Base-by-base conservation (phyloP, 1,284 basidiomycete genomes). In the Cutaneotrichosporon sp. region DNA sequence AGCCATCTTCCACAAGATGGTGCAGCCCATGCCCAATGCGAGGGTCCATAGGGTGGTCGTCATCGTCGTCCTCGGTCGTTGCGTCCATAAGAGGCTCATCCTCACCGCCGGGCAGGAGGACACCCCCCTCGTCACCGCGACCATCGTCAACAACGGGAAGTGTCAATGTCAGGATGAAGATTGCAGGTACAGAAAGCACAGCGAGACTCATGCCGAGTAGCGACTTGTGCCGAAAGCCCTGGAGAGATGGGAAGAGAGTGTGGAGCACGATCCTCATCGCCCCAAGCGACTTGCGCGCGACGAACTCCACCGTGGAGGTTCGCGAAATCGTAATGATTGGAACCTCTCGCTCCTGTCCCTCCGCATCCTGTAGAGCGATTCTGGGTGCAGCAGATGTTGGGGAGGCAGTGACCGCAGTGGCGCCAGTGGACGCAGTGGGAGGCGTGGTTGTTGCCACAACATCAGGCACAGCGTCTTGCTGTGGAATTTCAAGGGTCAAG, bases 141-240 rank as follows among this genome's bases (percentile, higher is more conserved):
- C 72, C 71, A 57, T 79, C 77, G 46, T 78, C 76, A 2, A 92
- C 88, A 4, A 97, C 92, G 3, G 93, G 93, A 6, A 97, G 78
- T 0, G 94, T 97, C 16, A 97, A 65, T 0, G 92, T 97, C 47
- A 98, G 78, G 11, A 80, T 77, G 68, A 96, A 77, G 6, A 97
- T 84, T 0, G 92, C 90, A 0, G 94, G 94, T 0, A 85, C 84
- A 7, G 90, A 90, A 51, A 93, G 80, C 14, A 96, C 63, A 0
- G 86, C 84, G 0, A 88, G 85, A 17, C 88, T 74, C 71, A 84
- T 84, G 4, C 87, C 87, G 7, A 87, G 61, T 49, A 84, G 64
- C 10, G 85, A 84, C 71, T 94, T 93, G 42, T 79, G 77, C 25
- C 77, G 63, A 70, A 96, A 87, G 52, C 83, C 79, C 55, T 87